Base-by-base conservation (phyloP, 495 filamentous ascomycete genomes). In the Aspergillus ellipticus region DNA sequence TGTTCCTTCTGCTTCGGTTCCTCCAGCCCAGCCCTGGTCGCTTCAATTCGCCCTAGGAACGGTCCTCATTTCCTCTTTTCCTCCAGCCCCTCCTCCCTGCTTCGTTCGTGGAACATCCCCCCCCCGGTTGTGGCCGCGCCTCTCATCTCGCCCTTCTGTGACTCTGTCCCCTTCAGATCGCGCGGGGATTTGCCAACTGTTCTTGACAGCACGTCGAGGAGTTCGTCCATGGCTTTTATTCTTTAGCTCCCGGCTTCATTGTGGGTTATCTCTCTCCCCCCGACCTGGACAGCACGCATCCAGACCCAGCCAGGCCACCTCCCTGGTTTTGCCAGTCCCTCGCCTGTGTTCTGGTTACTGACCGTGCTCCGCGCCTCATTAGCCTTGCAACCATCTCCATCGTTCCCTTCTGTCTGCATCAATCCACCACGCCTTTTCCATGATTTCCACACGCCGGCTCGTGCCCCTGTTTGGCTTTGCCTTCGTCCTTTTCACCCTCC, bases 371-470 rank as follows among this genome's bases (percentile, higher is more conserved):
- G 0, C 26, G 9, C 26, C 9, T 8, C 17, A 22, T 11, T 21
- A 54, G 56, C 37, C 20, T 16, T 50, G 35, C 20, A 41, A 11
- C 21, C 53, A 37, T 35, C 33, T 16, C 21, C 53, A 37, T 35
- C 33, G 21, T 28, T 41, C 16, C n/a, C 17, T 49, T 15, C 19
- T 28, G n/a, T 20, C 13, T 19, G 24, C 17, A 29, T 61, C 41
- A 55, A 42, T 51, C 29, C 42, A 17, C 41, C 29, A 52, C 48
- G 24, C 54, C 28, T 52, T 45, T 53, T 57, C 61, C 57, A 76
- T 76, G 74, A 64, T 71, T 70, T 63, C 66, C 60, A 63, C 65
- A 65, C 72, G 72, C 45, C 72, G 72, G 45, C 53, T 61, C 28
- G 59, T 71, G 28, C 62, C 71, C 53, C 64, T 73, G 42, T 56